These are phyloP conservation scores for Aspergillus fructus DNA, from an alignment of 2,329 filamentous ascomycete species.

Conservation along the genomic window DNA sequence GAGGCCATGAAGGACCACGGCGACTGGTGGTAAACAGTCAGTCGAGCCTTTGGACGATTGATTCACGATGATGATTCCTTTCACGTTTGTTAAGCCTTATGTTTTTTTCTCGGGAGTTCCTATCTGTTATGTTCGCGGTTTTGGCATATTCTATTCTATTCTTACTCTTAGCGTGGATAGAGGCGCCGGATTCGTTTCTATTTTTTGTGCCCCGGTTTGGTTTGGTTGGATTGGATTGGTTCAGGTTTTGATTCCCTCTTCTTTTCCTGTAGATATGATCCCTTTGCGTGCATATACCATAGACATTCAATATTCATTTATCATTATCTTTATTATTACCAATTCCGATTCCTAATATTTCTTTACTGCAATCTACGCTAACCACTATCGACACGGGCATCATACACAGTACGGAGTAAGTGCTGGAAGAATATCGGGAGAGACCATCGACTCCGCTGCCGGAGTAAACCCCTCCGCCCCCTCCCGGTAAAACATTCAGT, in stretches of 20 bases:
- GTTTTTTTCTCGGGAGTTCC: background rate
- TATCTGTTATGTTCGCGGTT: background rate
- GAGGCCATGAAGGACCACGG: conserved; percentile 94
- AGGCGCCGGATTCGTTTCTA: conserved; percentile 31
- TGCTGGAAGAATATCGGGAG: no score
- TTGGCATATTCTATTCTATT: conserved; percentile 14
- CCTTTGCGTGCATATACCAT: conserved; percentile 3
- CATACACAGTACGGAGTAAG: no score
- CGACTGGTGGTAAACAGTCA: conserved; percentile 70
- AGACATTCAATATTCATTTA: background rate
- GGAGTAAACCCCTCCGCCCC: no score
- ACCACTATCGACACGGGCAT: no score
- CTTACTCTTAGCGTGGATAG: conserved; percentile 26
- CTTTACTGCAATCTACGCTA: no score
- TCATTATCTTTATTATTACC: no score
- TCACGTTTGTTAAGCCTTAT: conserved; percentile 20
- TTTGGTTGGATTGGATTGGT: no score
- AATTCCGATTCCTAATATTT: no score
- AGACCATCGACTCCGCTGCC: no score
- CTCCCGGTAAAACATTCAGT: no score
- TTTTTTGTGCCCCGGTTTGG: background rate
- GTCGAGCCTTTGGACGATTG: background rate
- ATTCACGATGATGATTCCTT: conserved; percentile 19
- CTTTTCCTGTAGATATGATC: background rate
- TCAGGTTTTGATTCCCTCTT: background rate